Percentiles rank a stretch among this genome's conserved stretches.
Conservation (phyloP, 1,139 yeast species). For the Lodderomyces metapsilosis region DNA sequence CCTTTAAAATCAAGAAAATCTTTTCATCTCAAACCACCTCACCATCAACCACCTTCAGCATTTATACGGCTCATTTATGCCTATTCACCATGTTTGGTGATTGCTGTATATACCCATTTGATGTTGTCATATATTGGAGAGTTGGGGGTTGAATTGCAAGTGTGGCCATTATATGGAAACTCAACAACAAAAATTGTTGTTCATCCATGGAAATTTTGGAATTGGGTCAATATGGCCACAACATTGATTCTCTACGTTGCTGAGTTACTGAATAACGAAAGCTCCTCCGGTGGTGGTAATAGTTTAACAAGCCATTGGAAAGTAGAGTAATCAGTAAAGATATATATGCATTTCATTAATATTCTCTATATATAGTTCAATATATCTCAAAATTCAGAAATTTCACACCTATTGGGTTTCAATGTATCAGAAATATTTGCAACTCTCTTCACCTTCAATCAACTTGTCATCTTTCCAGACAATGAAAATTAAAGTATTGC, state of each 20-base stretch:
- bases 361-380: too few species aligned
- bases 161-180: slow-evolving; percentile 55
- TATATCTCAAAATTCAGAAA: slow-evolving; percentile 1
- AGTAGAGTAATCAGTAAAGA: slow-evolving; percentile 27
- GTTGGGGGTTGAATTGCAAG: slow-evolving; percentile 54
- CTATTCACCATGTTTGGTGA: slow-evolving; percentile 88
- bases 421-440: slow-evolving; percentile 31
- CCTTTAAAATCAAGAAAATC: slow-evolving; percentile 11
- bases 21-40: slow-evolving; percentile 19
- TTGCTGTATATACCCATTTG: slow-evolving; percentile 91
- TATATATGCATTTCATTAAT: neutral
- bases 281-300: slow-evolving; percentile 27
- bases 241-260: slow-evolving; percentile 76
- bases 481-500: slow-evolving; percentile 39
- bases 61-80: slow-evolving; percentile 69
- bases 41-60: slow-evolving; percentile 37
- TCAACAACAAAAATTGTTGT: slow-evolving; percentile 36
- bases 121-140: slow-evolving; percentile 88
- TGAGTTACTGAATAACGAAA: slow-evolving; percentile 57
- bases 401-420: neutral
- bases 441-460: slow-evolving; percentile 36
- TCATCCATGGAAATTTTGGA: slow-evolving; percentile 93
- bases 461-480: slow-evolving; percentile 51
- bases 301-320: slow-evolving; percentile 46
- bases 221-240: slow-evolving; percentile 87